These are phyloP conservation scores for Coniochaeta hoffmannii DNA, from an alignment of 2,329 filamentous ascomycete species.

Conservation along the genomic window DNA sequence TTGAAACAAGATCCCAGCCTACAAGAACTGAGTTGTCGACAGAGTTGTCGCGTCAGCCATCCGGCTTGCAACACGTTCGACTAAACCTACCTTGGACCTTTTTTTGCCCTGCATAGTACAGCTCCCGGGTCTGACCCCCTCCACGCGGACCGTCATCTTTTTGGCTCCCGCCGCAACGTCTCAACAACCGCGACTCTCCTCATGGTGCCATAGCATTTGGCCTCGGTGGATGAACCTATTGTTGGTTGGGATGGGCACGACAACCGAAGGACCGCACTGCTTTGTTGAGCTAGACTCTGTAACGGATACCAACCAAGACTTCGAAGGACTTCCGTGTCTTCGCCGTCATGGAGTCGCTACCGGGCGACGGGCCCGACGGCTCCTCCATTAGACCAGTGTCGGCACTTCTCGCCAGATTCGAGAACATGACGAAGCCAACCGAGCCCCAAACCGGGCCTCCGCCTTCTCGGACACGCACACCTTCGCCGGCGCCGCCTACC, in stretches of 20 bases:
- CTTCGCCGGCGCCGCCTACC: constrained; percentile 20
- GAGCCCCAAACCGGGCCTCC: constrained; percentile 23
- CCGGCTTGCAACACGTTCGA: neutral
- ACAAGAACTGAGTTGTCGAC: neutral
- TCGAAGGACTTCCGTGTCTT: neutral
- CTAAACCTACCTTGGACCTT: no score
- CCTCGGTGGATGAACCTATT: constrained; percentile 14
- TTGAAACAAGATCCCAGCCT: neutral
- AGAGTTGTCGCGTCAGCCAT: neutral
- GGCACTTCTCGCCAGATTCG: constrained; percentile 72
- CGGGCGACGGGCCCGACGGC: constrained; percentile 60
- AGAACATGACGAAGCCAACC: constrained; percentile 57
- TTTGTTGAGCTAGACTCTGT: constrained; percentile 9
- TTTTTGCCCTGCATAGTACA: neutral
- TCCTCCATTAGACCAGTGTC: constrained; percentile 78
- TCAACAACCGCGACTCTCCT: neutral
- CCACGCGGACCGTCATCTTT: neutral
- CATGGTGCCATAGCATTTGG: neutral
- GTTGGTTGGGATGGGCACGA: constrained; percentile 25
- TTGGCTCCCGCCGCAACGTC: neutral
- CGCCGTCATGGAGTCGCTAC: constrained; percentile 33
- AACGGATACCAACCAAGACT: constrained; percentile 2
- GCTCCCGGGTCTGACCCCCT: neutral
- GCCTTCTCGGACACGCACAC: constrained; percentile 4
- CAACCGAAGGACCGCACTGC: constrained; percentile 8